Evolutionary conservation across 2,329 filamentous ascomycete genomes (phyloP).

Genomic region (Xylariales sp.): DNA sequence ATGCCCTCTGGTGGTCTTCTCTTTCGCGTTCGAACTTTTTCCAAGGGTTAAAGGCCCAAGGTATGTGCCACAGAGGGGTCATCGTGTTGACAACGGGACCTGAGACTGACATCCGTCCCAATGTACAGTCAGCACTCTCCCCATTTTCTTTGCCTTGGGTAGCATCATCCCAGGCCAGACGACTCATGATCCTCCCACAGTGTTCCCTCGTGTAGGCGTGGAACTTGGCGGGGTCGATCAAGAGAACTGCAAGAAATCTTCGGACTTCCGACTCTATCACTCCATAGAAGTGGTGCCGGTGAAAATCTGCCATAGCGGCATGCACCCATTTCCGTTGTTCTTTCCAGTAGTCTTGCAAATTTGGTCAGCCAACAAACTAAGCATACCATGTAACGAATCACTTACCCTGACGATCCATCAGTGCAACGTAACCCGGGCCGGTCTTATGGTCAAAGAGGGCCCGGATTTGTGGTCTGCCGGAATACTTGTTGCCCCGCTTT

Average conservation of each 20-base stretch:
- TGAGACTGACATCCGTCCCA: conserved; percentile 64
- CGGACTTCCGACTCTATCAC: conserved; percentile 61
- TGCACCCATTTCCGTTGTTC: conserved; percentile 64
- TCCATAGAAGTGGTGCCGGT: conserved; percentile 59
- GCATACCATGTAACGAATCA: conserved; percentile 16
- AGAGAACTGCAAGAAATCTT: conserved; percentile 58
- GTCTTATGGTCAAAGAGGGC: conserved; percentile 62
- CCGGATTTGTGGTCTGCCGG: conserved; percentile 62
- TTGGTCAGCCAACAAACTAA: neutral
- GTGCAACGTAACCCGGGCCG: conserved; percentile 59
- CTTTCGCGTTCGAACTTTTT: conserved; percentile 58
- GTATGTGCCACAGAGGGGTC: conserved; percentile 60
- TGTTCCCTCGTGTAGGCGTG: conserved; percentile 60
- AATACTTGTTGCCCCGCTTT: conserved; percentile 62
- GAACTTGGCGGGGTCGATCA: conserved; percentile 60
- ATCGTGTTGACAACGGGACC: conserved; percentile 63
- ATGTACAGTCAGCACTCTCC: conserved; percentile 59
- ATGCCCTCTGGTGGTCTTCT: conserved; percentile 57
- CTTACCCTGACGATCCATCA: conserved; percentile 63
- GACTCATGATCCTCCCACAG: conserved; percentile 63
- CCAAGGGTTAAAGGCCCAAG: conserved; percentile 60
- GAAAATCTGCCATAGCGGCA: conserved; percentile 58
- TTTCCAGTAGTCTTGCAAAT: conserved; percentile 57
- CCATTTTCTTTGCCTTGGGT: conserved; percentile 59
- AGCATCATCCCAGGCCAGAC: conserved; percentile 63